Conservation (phyloP, 2,329 filamentous ascomycete genomes). For the Alternaria arborescens region DNA sequence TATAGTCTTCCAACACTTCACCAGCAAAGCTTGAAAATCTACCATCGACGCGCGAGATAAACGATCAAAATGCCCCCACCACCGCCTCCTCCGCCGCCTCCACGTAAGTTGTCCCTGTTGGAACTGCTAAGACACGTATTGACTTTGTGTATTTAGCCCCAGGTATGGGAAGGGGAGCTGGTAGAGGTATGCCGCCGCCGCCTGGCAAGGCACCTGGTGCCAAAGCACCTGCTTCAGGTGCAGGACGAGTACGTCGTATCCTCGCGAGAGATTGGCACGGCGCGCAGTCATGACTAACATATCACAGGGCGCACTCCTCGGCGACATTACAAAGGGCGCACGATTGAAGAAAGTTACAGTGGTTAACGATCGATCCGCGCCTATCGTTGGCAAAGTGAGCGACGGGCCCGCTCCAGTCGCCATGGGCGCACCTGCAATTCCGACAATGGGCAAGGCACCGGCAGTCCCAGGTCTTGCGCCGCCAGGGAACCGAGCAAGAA, state of each 20-base stretch:
- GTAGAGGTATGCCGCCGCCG: constrained; percentile 40
- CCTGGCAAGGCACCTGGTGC: constrained; percentile 42
- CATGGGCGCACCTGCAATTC: constrained; percentile 82
- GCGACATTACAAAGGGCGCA: constrained; percentile 85
- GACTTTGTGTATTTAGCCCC: constrained; percentile 14
- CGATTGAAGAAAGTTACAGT: constrained; percentile 80
- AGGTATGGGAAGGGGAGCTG: constrained; percentile 38
- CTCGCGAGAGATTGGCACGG: constrained; percentile 4
- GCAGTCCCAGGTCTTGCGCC: constrained; percentile 71
- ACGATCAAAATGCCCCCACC: constrained; percentile 22
- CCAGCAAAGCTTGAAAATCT: constrained; percentile 2
- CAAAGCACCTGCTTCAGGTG: constrained; percentile 39
- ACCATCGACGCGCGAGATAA: constrained; percentile 7
- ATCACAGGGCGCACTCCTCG: constrained; percentile 79
- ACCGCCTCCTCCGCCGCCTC: constrained; percentile 48
- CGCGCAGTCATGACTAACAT: constrained; percentile 36
- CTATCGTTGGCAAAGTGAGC: constrained; percentile 67
- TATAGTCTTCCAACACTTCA: background rate
- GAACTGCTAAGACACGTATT: constrained; percentile 23
- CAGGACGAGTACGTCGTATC: constrained; percentile 45
- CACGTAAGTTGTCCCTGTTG: constrained; percentile 18
- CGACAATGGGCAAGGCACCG: constrained; percentile 59
- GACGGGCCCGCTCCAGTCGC: constrained; percentile 67
- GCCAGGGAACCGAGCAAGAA: constrained; percentile 71
- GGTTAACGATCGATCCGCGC: constrained; percentile 92